Evolutionary conservation across 306 rosid genomes (phyloP), one percentile per base, ranked within the genome.

Genomic region (Acmispon strigosus): DNA sequence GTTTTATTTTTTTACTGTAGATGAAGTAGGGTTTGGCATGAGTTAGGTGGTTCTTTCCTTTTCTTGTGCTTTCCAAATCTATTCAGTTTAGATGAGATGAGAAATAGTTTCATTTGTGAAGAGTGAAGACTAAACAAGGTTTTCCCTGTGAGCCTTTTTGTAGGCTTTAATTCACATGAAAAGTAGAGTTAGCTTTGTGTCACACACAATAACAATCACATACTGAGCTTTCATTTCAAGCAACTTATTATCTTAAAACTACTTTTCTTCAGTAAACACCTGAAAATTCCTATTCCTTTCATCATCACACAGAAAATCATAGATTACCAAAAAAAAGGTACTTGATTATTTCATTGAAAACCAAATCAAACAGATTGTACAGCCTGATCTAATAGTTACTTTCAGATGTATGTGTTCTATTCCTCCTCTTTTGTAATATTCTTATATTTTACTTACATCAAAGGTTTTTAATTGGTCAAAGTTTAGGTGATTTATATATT

Each of bases 161-260:
- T 77, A 79, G 78, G 74, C 72, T 75, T 71, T 62, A 57, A 71
- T 51, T 68, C 62, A 68, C 65, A 66, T 69, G 76, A 83, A 80
- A 81, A 85, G 77, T 55, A 74, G 77, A 62, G 74, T 59, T 78
- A 74, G 70, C 70, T 75, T 55, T 20, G 79, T 74, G 37, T 32
- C 37, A 32, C 37, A 32, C 7, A 32, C 37, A 32, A 32, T 32
- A 5, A 32, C 37, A 32, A 53, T 66, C 74, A 75, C 17, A 84
- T 1, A 88, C 82, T 73, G 77, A 79, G 77, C 83, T 88, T 85
- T 85, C 82, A 79, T 9, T 42, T 42, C 70, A 65, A 64, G 27
- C 70, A 19, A 54, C 60, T 78, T 64, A 60, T 78, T 64, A 60
- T 79, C 64, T 66, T 32, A 66, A 27, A 48, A 58, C 78, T 41